Conservation (phyloP, 805 yeast genomes). For the Schizosaccharomyces pombe region DNA sequence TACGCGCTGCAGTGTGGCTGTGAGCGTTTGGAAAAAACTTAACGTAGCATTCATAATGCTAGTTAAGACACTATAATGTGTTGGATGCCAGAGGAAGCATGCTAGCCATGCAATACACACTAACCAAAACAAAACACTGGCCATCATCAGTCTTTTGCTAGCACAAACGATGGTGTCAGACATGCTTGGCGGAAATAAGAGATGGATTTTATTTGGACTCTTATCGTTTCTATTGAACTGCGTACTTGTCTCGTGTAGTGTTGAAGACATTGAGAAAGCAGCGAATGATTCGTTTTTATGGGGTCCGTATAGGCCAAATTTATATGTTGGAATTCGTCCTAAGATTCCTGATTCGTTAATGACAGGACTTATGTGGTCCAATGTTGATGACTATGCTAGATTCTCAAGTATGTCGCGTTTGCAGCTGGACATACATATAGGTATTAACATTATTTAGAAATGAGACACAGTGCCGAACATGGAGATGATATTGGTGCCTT, state of each 20-base stretch:
- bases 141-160: too few species aligned
- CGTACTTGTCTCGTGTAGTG: neutral
- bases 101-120: too few species aligned
- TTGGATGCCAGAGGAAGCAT: too few species aligned
- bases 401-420: slow-evolving; percentile 20
- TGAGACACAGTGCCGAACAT: slow-evolving; percentile 55
- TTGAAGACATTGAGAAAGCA: slow-evolving; percentile 9
- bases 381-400: slow-evolving; percentile 32
- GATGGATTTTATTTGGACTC: neutral
- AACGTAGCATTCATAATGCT: too few species aligned
- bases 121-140: too few species aligned
- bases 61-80: too few species aligned
- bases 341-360: slow-evolving; percentile 50
- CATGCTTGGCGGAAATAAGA: neutral
- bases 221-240: neutral
- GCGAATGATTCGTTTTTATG: slow-evolving; percentile 38
- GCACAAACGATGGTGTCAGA: too few species aligned
- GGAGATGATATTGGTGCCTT: slow-evolving; percentile 45
- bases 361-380: slow-evolving; percentile 77
- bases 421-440: neutral
- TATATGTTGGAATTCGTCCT: slow-evolving; percentile 72
- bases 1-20: too few species aligned
- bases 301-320: slow-evolving; percentile 83
- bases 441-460: neutral
- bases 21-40: too few species aligned